Evolutionary conservation across 371 early-diverging fungal species (phyloP), one percentile per base, ranked within the genome.

Genomic region (Mortierella sp.): DNA sequence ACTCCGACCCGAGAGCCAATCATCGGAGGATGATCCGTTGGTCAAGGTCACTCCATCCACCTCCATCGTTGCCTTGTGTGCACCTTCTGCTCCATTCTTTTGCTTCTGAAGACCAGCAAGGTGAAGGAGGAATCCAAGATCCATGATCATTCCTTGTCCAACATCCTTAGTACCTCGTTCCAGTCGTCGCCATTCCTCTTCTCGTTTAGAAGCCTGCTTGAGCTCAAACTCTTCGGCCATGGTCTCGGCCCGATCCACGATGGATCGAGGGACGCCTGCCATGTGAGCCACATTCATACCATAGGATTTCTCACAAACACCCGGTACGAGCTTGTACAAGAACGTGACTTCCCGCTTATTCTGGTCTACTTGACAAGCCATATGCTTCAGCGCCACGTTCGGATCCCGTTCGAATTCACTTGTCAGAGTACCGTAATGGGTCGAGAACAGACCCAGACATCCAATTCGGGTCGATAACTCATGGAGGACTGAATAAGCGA

Each of bases 381-480:
- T 92, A 60, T 92, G 90, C 85, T 85, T 89, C 74, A 89, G 82
- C 9, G 84, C 82, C 46, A 89, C 86, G 51, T 85, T 84, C 4
- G 87, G 87, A 56, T 91, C 86, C 9, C 88, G 84, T 62, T 88
- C 88, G 70, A 97, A 92, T 66, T 97, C 94, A 30, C 87, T 84
- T 18, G 98, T 96, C 6, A 99, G 84, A 46, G 92, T 91, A 37
- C 96, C 96, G 73, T 99, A 99, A 85, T 99, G 99, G 2, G 99
- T 99, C 26, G 96, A 92, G 84, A 99, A 99, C 50, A 99, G 81
- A 4, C 95, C 95, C 57, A 97, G 74, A 73, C 99, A 99, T 15
- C 96, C 92, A 19, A 94, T 87, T 44, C 93, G 89, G 0, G 90
- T 88, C 18, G 94, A 88, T 16, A 99, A 82, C 57, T 96, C 90